These are phyloP conservation scores for Eremochloa ophiuroides DNA, from an alignment of 176 grass and related monocot species.

Conservation along the genomic window DNA sequence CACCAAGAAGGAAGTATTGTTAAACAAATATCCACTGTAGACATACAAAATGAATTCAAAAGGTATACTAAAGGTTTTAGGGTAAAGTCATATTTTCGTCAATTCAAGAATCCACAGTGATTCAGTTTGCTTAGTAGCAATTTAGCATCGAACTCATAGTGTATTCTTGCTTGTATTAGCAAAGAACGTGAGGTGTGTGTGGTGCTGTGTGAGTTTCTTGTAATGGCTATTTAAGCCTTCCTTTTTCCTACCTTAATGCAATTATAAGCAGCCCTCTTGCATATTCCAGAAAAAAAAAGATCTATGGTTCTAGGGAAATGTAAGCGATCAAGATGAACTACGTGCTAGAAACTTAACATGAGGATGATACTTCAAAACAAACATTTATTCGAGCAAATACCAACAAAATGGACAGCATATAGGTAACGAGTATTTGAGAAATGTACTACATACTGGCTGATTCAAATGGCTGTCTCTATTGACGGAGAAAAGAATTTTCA, in stretches of 20 bases:
- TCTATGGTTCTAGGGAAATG: no score
- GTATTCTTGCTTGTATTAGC: no score
- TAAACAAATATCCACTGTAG: not conserved
- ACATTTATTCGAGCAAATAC: not conserved
- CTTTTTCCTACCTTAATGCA: no score
- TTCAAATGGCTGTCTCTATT: conserved; percentile 43
- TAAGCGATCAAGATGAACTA: not conserved
- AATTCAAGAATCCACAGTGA: not conserved
- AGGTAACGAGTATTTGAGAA: not conserved
- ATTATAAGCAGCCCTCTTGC: no score
- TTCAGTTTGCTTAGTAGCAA: not conserved
- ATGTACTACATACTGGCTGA: conserved; percentile 51
- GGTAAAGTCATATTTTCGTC: not conserved
- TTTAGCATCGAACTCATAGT: not conserved
- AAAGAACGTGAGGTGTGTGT: no score
- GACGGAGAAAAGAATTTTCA: no score
- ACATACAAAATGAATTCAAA: not conserved
- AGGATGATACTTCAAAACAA: not conserved
- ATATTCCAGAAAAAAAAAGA: no score
- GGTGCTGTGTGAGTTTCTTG: no score
- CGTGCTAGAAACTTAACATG: not conserved
- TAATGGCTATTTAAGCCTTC: no score
- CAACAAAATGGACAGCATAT: not conserved
- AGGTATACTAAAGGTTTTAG: not conserved
- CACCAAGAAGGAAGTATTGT: not conserved